phyloP scores from a whole-genome alignment of 257 asterid genomes.

The Nicotiana sylvestris region DNA sequence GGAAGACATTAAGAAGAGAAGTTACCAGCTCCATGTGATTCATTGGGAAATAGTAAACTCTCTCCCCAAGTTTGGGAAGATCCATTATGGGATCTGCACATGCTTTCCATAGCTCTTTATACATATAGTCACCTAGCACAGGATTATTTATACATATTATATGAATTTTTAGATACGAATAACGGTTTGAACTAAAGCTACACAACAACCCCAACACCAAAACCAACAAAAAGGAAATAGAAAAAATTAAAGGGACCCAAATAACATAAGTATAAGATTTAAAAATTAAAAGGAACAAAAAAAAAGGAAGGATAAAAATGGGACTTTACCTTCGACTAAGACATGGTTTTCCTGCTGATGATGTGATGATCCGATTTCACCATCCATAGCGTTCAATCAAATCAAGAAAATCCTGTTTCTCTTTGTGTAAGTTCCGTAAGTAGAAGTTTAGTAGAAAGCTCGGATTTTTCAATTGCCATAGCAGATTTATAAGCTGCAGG shows the following conservation, averaged over 20 bases:
- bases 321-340: neutral
- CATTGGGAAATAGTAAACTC: neutral
- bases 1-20: neutral
- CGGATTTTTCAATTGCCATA: neutral
- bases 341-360: neutral
- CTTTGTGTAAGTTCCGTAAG: no score
- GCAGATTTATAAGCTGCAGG: neutral
- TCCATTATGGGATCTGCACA: slow-evolving; percentile 7
- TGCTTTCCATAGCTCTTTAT: neutral
- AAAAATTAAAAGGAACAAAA: neutral
- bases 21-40: neutral
- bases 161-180: no score
- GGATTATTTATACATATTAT: neutral
- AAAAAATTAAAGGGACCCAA: neutral
- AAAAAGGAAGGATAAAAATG: neutral
- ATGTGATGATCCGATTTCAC: neutral
- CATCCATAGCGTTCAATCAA: neutral
- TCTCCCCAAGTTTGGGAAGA: neutral
- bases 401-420: neutral
- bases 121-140: neutral
- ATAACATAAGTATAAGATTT: neutral
- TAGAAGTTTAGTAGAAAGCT: neutral
- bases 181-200: no score
- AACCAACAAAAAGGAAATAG: no score
- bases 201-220: no score